Evolutionary conservation across 1,284 basidiomycete genomes (phyloP), one percentile per base, ranked within the genome.

Genomic region (Puccinia coronata): DNA sequence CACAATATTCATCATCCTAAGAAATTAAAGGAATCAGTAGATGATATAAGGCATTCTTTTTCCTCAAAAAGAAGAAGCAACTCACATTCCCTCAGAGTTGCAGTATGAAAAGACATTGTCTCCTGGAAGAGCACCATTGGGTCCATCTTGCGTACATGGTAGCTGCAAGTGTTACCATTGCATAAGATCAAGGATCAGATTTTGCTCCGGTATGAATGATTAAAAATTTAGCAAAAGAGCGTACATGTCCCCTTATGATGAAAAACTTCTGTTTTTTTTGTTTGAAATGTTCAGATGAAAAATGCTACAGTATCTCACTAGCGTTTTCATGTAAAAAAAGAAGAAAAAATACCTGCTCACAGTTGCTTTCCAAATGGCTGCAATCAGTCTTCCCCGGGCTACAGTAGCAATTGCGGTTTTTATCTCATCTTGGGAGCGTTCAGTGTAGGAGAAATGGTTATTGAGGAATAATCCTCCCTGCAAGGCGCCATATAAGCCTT

Each of bases 401-500:
- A 81, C 70, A 11, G 41, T 28, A 0, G 70, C 34, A 23, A 81
- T 67, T n/a, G 70, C 55, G n/a, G 1, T 41, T 67, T 73, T 28
- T 23, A 81, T 73, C 8, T 81, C 70, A 25, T 61, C 70, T 65
- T 73, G 59, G n/a, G 70, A 72, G 49, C 41, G 69, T 34, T 81
- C 79, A 23, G 41, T 63, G 6, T 4, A 28, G n/a, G 57, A 67
- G 65, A 73, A 53, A 53, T 81, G 79, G 53, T 81, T 81, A 34
- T 81, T 67, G 16, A 81, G 61, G 73, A 81, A 81, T 25, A 81
- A 47, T 53, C 79, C 79, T 12, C 65, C 71, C 63, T 74, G 73
- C 43, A 81, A 65, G 47, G 63, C 70, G 14, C 79, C 79, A 34
- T 74, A 81, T 41, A 81, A 25, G 20, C 79, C 79, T 36, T 53